Evolutionary conservation across 139 green algal genomes (phyloP), one percentile per base, ranked within the genome.

Genomic region (Trebouxia sp.): DNA sequence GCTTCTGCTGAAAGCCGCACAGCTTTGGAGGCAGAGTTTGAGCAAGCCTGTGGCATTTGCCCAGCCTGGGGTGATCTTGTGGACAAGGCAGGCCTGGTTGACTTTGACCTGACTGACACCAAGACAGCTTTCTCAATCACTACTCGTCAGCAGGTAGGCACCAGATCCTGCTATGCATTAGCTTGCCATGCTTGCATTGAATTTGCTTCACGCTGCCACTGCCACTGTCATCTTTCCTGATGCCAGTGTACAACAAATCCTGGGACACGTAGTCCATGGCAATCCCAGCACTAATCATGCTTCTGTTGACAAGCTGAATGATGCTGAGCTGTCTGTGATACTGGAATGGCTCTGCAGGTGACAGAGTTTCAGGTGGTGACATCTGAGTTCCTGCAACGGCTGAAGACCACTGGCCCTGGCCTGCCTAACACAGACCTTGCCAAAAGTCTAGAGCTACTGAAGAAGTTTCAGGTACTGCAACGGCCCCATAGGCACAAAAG

Each of bases 61-160:
- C 47, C 39, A n/a, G 32, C 37, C 26, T 90, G 86, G 83, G 70
- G 48, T 39, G 78, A 78, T 47, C 82, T 94, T 28, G 70, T 84
- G 17, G 85, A 91, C 24, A 82, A 92, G 69, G 87, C 89, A 39
- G 69, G 69, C 69, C 42, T 53, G 8, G 69, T 77, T 17, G 92
- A 94, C 82, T 87, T 81, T 28, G 78, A 65, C 0, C 82, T 95
- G 75, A 83, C 92, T 67, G 85, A 93, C 5, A 90, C 86, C 38
- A 95, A 94, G 84, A 83, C 87, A 75, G 72, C 91, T 47, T 96
- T 95, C 87, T 85, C 65, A 6, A 82, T 92, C 53, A 89, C 86
- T 28, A 95, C 92, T 3, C 80, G 86, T 7, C 65, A 90, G 41
- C 89, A 97, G 84, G 91, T 96, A 47, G 17, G 32, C 42, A 1